Evolutionary conservation across 164 flowering plant species (phyloP).

Genomic region (Vitis rotundifolia): DNA sequence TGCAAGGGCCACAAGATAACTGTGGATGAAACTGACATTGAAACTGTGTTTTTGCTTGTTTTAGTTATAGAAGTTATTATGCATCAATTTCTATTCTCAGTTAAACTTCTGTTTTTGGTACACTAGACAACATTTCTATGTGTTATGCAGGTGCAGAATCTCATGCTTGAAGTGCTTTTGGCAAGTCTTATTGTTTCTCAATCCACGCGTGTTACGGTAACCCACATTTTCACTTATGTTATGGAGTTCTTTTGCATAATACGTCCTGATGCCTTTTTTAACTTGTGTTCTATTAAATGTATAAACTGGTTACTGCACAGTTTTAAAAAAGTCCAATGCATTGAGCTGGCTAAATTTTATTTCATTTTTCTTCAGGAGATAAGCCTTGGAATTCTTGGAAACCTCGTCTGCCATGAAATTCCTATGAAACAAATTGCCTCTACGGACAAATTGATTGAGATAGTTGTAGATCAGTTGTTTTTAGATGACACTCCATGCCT

Average conservation of each 20-base stretch:
- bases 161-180: constrained; percentile 77
- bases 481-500: constrained; percentile 77
- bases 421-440: constrained; percentile 52
- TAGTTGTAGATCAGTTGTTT: constrained; percentile 70
- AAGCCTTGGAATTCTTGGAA: constrained; percentile 85
- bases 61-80: background rate
- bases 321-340: background rate
- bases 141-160: constrained; percentile 66
- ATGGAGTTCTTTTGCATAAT: background rate
- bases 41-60: background rate
- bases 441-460: constrained; percentile 49
- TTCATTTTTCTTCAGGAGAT: constrained; percentile 63
- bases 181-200: constrained; percentile 59
- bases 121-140: no score
- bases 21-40: background rate
- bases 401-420: constrained; percentile 87
- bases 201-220: constrained; percentile 68
- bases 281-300: constrained; percentile 3
- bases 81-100: background rate
- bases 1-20: background rate
- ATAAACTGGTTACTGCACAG: background rate
- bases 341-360: background rate
- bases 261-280: no score
- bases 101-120: no score
- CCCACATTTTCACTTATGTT: constrained; percentile 3